Conservation (phyloP, 345 rosid genomes). For the Salix koriyanagi region DNA sequence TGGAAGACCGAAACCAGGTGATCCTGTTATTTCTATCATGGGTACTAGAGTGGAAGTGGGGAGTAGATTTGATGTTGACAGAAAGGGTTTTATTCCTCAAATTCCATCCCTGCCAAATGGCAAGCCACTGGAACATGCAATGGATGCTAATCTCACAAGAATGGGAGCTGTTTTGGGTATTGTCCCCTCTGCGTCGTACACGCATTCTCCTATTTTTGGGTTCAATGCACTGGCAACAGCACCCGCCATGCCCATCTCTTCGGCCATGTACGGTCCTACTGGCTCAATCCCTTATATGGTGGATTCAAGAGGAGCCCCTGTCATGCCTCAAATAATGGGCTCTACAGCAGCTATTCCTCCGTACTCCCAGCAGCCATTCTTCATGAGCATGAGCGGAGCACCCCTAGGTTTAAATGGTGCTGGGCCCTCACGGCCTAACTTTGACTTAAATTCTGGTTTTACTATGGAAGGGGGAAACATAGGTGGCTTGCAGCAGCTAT, state of each 20-base stretch:
- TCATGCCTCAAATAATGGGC: slow-evolving; percentile 58
- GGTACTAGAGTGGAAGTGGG: slow-evolving; percentile 58
- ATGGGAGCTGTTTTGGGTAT: slow-evolving; percentile 53
- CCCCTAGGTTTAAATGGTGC: slow-evolving; percentile 47
- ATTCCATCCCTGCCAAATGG: slow-evolving; percentile 52
- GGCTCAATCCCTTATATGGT: slow-evolving; percentile 67
- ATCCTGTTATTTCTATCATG: slow-evolving; percentile 64
- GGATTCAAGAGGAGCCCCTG: slow-evolving; percentile 63
- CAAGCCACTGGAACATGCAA: slow-evolving; percentile 43
- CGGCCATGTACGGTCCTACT: slow-evolving; percentile 56
- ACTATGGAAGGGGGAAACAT: slow-evolving; percentile 55
- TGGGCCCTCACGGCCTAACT: slow-evolving; percentile 50
- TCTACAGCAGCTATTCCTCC: slow-evolving; percentile 45
- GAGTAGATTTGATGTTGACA: slow-evolving; percentile 31
- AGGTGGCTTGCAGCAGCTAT: slow-evolving; percentile 50
- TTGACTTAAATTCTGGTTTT: slow-evolving; percentile 68
- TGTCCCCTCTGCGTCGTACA: slow-evolving; percentile 47
- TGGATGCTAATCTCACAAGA: slow-evolving; percentile 46
- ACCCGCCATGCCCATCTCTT: slow-evolving; percentile 50
- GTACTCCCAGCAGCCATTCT: slow-evolving; percentile 54
- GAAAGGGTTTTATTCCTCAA: slow-evolving; percentile 48
- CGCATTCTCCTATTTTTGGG: slow-evolving; percentile 56
- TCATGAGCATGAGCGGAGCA: slow-evolving; percentile 56
- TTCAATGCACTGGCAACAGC: slow-evolving; percentile 50
- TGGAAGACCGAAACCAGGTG: slow-evolving; percentile 46